Conservation (phyloP, 2,329 filamentous ascomycete genomes). For the Karstenula rhodostoma region DNA sequence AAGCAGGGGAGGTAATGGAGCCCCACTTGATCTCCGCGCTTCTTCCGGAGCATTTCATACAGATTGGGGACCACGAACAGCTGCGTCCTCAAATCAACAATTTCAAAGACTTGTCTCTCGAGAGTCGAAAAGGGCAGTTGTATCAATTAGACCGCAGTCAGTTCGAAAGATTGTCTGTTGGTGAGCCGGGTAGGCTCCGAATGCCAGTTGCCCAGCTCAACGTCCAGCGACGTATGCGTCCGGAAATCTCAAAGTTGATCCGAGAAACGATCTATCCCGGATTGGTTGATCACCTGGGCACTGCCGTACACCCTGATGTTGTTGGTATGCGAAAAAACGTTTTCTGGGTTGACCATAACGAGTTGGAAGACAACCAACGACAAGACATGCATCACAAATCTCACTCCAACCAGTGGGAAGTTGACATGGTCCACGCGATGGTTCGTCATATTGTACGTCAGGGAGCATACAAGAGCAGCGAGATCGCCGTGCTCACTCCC, state of each 20-base stretch:
- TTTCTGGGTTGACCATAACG: constrained; percentile 69
- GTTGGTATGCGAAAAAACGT: constrained; percentile 62
- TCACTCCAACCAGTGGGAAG: constrained; percentile 66
- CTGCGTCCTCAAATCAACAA: constrained; percentile 67
- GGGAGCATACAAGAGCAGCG: constrained; percentile 64
- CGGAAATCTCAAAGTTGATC: constrained; percentile 67
- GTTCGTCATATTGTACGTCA: constrained; percentile 72
- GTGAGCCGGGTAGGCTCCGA: constrained; percentile 26
- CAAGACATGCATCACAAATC: constrained; percentile 44
- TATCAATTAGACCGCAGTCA: constrained; percentile 67
- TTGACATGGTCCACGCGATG: constrained; percentile 68
- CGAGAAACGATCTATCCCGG: constrained; percentile 65
- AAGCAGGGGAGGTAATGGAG: constrained; percentile 74
- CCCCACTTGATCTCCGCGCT: constrained; percentile 68
- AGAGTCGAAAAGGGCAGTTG: constrained; percentile 56
- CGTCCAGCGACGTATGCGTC: constrained; percentile 72
- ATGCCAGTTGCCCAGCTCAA: constrained; percentile 54
- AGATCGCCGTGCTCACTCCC: constrained; percentile 76
- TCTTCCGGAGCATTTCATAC: constrained; percentile 68
- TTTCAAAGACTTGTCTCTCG: constrained; percentile 59
- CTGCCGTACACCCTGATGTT: constrained; percentile 56
- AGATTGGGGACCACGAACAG: constrained; percentile 71
- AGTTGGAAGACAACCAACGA: constrained; percentile 52
- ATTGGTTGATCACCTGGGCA: constrained; percentile 60
- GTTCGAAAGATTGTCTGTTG: constrained; percentile 66